Evolutionary conservation across 768 basidiomycete species (phyloP).

Genomic region (Kwoniella europaea): DNA sequence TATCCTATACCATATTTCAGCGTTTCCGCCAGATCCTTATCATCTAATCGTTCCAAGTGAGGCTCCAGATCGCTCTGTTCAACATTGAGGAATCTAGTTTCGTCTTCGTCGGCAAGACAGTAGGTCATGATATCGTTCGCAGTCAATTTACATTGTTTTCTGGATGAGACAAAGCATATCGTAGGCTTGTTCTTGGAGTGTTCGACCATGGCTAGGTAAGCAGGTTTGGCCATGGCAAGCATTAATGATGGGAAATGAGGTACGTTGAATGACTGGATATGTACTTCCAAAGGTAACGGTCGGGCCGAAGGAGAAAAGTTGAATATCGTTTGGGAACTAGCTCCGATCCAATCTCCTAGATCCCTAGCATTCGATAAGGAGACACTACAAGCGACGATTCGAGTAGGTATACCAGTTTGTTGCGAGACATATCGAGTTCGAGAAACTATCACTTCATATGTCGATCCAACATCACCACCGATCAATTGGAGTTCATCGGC

Average conservation of each 20-base stretch:
- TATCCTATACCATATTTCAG: constrained; percentile 90
- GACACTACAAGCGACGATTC: constrained; percentile 92
- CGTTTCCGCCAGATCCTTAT: constrained; percentile 75
- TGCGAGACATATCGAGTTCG: constrained; percentile 95
- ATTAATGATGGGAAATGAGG: constrained; percentile 99
- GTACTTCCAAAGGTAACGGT: constrained; percentile 96
- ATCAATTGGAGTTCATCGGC: constrained; percentile 95
- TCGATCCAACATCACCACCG: constrained; percentile 92
- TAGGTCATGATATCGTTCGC: constrained; percentile 89
- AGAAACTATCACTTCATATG: constrained; percentile 94
- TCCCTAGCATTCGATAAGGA: constrained; percentile 95
- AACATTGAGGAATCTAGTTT: constrained; percentile 86
- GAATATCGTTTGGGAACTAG: constrained; percentile 90
- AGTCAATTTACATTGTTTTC: constrained; percentile 90
- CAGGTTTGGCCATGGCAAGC: constrained; percentile 99
- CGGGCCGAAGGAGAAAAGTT: constrained; percentile 97
- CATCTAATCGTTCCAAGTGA: constrained; percentile 82
- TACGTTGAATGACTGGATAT: constrained; percentile 90
- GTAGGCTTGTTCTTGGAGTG: constrained; percentile 83
- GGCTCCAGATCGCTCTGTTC: constrained; percentile 79
- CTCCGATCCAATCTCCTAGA: constrained; percentile 97
- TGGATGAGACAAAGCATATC: constrained; percentile 88
- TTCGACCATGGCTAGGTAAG: constrained; percentile 89
- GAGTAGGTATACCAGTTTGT: constrained; percentile 88
- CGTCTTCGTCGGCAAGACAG: constrained; percentile 82